phyloP scores from a whole-genome alignment of 306 rosid species.

The Ceratonia siliqua region DNA sequence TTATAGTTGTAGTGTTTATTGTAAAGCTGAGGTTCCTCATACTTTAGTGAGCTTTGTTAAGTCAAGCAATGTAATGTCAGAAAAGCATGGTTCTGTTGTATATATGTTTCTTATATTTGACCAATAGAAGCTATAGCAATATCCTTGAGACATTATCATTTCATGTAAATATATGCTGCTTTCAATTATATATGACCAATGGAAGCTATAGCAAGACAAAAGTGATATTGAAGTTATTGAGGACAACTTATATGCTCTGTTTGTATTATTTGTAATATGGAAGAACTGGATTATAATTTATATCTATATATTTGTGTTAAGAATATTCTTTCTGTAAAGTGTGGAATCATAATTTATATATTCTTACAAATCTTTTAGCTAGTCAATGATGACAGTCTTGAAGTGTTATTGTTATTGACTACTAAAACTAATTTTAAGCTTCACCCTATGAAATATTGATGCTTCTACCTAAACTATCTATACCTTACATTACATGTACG shows the following conservation, averaged over 20 bases:
- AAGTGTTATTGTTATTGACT: slow-evolving; percentile 1
- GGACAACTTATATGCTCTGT: background rate
- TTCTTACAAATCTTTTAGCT: background rate
- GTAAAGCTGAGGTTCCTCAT: too few species aligned
- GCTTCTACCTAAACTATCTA: background rate
- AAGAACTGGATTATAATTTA: background rate
- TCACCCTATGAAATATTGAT: background rate
- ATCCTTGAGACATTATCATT: too few species aligned
- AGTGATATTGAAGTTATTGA: slow-evolving; percentile 51
- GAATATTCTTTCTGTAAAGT: slow-evolving; percentile 20
- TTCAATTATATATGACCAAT: slow-evolving; percentile 59
- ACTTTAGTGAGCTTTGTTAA: too few species aligned
- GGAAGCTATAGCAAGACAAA: slow-evolving; percentile 46
- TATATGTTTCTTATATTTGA: too few species aligned
- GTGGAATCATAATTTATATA: slow-evolving; percentile 18
- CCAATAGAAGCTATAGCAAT: too few species aligned
- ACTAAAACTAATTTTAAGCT: slow-evolving; percentile 22
- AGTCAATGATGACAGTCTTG: slow-evolving; percentile 8
- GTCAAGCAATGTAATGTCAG: too few species aligned
- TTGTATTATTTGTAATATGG: slow-evolving; percentile 18
- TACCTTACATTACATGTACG: too few species aligned
- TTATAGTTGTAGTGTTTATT: too few species aligned
- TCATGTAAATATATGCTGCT: too few species aligned
- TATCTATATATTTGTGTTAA: background rate
- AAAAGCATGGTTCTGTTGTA: too few species aligned